Conservation (phyloP, 2,329 filamentous ascomycete genomes). For the Bipolaris bicolor region DNA sequence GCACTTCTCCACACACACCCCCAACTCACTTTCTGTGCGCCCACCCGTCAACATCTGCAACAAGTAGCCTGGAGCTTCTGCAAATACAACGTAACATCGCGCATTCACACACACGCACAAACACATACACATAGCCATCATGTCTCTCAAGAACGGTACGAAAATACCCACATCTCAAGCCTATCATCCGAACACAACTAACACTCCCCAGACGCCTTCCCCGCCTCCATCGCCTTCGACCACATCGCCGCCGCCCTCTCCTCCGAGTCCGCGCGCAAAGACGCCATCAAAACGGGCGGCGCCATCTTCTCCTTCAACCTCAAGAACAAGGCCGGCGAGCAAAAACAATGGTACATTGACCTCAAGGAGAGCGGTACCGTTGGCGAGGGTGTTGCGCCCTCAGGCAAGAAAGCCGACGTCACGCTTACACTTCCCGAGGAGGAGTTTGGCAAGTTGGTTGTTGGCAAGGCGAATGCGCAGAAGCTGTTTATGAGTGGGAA, state of each 20-base stretch:
- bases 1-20: conserved; percentile 5
- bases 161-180: not conserved
- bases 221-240: conserved; percentile 90
- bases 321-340: conserved; percentile 83
- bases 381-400: conserved; percentile 71
- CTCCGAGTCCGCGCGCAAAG: conserved; percentile 76
- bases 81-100: not conserved
- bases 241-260: conserved; percentile 76
- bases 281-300: conserved; percentile 86
- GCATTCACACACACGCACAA: not conserved
- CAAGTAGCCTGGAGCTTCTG: not conserved
- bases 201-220: conserved; percentile 66
- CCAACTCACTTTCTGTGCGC: not conserved
- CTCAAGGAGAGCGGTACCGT: conserved; percentile 89
- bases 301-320: conserved; percentile 90
- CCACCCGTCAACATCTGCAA: not conserved
- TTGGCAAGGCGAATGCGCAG: conserved; percentile 92
- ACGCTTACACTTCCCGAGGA: conserved; percentile 83
- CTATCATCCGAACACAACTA: not conserved
- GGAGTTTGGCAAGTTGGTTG: conserved; percentile 83
- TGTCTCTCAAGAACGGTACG: conserved; percentile 44
- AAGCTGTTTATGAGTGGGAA: conserved; percentile 97
- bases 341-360: conserved; percentile 91
- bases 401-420: conserved; percentile 81
- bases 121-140: conserved; percentile 23